Conservation (phyloP, 2,329 filamentous ascomycete genomes). For the Fusarium fracticaudum region DNA sequence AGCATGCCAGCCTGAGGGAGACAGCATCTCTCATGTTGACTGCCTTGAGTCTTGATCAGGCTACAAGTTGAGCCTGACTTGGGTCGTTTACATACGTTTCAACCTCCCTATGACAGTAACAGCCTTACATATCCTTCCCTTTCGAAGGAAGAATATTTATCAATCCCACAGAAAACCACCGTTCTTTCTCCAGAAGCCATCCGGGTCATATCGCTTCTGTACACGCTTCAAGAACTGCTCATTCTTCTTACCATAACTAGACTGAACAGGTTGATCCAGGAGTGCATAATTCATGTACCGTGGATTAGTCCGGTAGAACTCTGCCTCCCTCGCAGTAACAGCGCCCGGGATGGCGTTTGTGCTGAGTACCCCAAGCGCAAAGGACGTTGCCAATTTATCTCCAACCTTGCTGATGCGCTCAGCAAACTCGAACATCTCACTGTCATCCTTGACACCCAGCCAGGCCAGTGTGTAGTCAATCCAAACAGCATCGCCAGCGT, state of each 20-base stretch:
- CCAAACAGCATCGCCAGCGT: background rate
- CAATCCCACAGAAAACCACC: background rate
- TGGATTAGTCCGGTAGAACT: background rate
- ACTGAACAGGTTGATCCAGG: background rate
- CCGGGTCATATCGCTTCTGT: background rate
- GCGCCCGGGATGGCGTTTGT: background rate
- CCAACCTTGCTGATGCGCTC: background rate
- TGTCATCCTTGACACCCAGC: background rate
- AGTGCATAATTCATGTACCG: background rate
- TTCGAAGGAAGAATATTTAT: rapidly evolving
- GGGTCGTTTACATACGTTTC: background rate
- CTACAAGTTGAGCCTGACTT: too few relatives aligned
- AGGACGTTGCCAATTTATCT: background rate
- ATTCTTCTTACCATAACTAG: background rate
- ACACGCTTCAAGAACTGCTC: background rate
- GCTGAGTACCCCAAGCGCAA: background rate
- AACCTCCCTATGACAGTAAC: rapidly evolving
- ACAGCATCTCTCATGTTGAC: rapidly evolving
- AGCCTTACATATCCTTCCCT: rapidly evolving
- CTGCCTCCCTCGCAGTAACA: background rate
- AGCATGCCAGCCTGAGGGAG: too few relatives aligned
- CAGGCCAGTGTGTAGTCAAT: background rate
- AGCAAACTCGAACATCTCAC: background rate
- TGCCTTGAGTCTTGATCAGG: rapidly evolving
- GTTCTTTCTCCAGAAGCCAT: background rate